Conservation (phyloP, 169 alveolate genomes). For the Plasmodium billcollinsi region DNA sequence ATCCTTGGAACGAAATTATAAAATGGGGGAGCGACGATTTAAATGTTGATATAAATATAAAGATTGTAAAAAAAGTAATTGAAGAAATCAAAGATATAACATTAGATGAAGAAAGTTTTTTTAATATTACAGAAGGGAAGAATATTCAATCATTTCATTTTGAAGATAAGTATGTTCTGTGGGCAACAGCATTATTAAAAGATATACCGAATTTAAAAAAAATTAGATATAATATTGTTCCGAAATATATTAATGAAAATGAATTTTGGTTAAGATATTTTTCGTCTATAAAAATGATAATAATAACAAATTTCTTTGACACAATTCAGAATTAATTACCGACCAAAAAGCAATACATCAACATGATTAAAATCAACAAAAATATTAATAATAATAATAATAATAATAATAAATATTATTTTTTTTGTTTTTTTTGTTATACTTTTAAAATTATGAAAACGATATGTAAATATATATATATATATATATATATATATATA, state of each 20-base stretch:
- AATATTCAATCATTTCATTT: slow-evolving; percentile 24
- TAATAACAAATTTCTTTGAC: slow-evolving; percentile 19
- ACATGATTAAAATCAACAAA: background rate
- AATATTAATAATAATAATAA: too few species aligned
- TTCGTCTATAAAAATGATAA: slow-evolving; percentile 50
- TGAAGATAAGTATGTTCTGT: slow-evolving; percentile 21
- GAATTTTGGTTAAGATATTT: slow-evolving; percentile 62
- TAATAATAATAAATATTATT: too few species aligned
- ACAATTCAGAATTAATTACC: background rate
- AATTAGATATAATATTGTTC: slow-evolving; percentile 52
- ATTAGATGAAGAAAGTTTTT: slow-evolving; percentile 43
- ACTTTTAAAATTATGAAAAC: too few species aligned
- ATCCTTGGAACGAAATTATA: slow-evolving; percentile 60
- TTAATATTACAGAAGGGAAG: slow-evolving; percentile 38
- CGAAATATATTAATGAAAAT: slow-evolving; percentile 43
- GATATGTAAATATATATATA: too few species aligned
- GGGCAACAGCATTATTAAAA: slow-evolving; percentile 54
- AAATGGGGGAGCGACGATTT: slow-evolving; percentile 57
- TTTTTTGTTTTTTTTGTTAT: too few species aligned
- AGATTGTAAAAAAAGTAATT: slow-evolving; percentile 21
- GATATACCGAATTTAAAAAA: slow-evolving; percentile 32
- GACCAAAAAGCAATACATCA: too few species aligned
- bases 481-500: too few species aligned
- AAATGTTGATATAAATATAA: slow-evolving; percentile 25
- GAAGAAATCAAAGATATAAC: slow-evolving; percentile 73